Conservation (phyloP, 2,329 filamentous ascomycete species). For the Diatrype stigma region DNA sequence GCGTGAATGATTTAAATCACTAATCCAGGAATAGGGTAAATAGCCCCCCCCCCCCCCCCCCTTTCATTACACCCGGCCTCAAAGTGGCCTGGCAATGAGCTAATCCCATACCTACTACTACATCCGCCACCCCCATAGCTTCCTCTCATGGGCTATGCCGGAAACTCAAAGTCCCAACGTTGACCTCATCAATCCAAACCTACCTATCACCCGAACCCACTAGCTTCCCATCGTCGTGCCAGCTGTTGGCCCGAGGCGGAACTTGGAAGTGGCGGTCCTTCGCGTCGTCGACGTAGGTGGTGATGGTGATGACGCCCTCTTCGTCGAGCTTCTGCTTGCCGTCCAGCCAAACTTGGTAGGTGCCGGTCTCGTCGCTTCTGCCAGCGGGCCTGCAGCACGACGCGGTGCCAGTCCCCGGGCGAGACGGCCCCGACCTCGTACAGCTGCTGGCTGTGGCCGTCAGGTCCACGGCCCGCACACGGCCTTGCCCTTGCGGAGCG, state of each 20-base stretch:
- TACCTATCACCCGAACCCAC: conserved; percentile 27
- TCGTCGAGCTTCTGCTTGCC: conserved; percentile 27
- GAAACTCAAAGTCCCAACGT: conserved; percentile 23
- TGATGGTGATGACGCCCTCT: conserved; percentile 17
- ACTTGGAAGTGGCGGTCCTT: conserved; percentile 25
- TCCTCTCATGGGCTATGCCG: no score
- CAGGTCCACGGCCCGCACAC: conserved; percentile 20
- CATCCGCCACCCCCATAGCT: not conserved
- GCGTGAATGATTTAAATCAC: no score
- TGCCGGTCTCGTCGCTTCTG: conserved; percentile 26
- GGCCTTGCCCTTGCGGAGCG: conserved; percentile 28
- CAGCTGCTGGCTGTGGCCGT: conserved; percentile 15
- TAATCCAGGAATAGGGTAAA: no score
- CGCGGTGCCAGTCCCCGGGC: conserved; percentile 28
- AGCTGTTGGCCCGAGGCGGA: conserved; percentile 34
- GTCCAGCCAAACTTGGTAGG: conserved; percentile 31
- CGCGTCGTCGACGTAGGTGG: conserved; percentile 27
- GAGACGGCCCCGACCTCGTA: conserved; percentile 23
- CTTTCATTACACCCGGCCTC: no score
- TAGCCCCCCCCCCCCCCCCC: no score
- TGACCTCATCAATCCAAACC: conserved; percentile 32
- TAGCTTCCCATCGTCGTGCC: conserved; percentile 30
- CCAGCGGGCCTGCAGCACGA: conserved; percentile 31
- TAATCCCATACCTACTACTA: not conserved
- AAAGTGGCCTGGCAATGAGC: no score